A percentile compares a stretch with the other conserved stretches of the same genome.
phyloP scores from a whole-genome alignment of 352 stramenopile genomes.

The Stephanocyclus meneghinianus region DNA sequence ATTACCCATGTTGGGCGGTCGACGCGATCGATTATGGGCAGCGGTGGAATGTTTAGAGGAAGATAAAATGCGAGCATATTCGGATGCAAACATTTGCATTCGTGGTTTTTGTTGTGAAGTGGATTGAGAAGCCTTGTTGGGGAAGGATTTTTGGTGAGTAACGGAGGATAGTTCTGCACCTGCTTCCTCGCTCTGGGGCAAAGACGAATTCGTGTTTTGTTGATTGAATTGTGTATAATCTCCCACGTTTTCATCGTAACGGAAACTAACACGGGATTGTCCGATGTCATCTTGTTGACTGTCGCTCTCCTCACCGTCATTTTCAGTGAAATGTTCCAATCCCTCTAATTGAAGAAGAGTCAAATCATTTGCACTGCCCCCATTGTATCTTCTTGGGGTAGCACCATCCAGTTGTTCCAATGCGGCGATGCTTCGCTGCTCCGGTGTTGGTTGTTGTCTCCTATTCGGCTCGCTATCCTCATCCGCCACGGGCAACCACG shows the following conservation, averaged over 20 bases:
- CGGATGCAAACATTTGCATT: constrained; percentile 81
- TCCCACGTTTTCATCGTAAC: constrained; percentile 8
- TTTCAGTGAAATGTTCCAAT: not conserved
- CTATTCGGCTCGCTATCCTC: not conserved
- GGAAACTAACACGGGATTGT: constrained; percentile 4
- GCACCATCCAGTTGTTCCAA: constrained; percentile 10
- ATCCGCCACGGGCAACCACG: not conserved
- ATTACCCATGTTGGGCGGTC: constrained; percentile 19
- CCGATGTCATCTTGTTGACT: not conserved
- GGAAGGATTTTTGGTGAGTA: constrained; percentile 10
- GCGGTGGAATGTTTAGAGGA: constrained; percentile 50
- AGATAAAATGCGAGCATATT: constrained; percentile 80
- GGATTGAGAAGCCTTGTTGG: constrained; percentile 11
- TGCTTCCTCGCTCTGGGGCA: not conserved
- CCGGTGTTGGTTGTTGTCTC: not conserved
- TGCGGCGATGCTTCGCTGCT: too few species aligned
- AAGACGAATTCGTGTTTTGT: not conserved
- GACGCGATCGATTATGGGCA: not conserved
- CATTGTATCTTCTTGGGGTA: constrained; percentile 26
- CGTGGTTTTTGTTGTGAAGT: constrained; percentile 18
- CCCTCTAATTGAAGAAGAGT: not conserved
- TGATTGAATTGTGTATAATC: constrained; percentile 1
- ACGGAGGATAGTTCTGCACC: constrained; percentile 8
- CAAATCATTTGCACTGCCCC: not conserved
- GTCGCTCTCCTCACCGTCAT: not conserved